Base-by-base conservation (phyloP, 225 moss, liverwort and hornwort species). In the Lunularia cruciata region DNA sequence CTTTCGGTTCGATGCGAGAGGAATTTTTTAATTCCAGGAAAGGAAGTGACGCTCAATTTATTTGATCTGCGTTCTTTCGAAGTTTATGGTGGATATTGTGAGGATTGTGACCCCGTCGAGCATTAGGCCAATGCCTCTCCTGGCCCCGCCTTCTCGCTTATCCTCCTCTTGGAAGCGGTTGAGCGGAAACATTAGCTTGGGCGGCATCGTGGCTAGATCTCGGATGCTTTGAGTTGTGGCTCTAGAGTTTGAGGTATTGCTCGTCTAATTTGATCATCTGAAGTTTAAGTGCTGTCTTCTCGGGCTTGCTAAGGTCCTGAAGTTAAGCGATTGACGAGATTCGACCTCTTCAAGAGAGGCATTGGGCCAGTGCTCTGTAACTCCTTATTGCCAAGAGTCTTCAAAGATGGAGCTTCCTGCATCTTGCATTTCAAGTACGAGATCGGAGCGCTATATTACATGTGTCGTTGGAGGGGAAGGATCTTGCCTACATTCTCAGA, bases 331-430 rank as follows among this genome's bases (percentile, higher is more conserved):
- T 35, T 60, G 60, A 61, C 61, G 39, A 20, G 22, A 42, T 22
- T 25, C 25, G 61, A 40, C 61, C 25, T 14, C 38, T 39, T 11
- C n/a, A 25, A 42, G 36, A 26, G 13, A 25, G 3, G 8, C 27
- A 6, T n/a, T 51, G 3, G 18, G n/a, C 51, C 51, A 23, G 13
- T 6, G 61, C 26, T 20, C 25, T 22, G 47, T 37, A n/a, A n/a
- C n/a, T n/a, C n/a, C n/a, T n/a, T n/a, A n/a, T n/a, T n/a, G 39
- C 13, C 31, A 47, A 32, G 55, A 37, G 45, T 47, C 59, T 48
- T 13, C 23, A 16, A 33, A 23, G 56, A 78, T 78, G 78, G 73
- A 73, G 63, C 78, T 63, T 23, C 47, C 62, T 9, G 56, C 69
- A 9, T 48, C 69, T 57, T 33, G 64, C 27, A 47, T 69, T 27